Percentiles rank a stretch among this genome's conserved stretches.
Evolutionary conservation across 805 yeast genomes (phyloP).

Genomic region (Lipomyces orientalis): DNA sequence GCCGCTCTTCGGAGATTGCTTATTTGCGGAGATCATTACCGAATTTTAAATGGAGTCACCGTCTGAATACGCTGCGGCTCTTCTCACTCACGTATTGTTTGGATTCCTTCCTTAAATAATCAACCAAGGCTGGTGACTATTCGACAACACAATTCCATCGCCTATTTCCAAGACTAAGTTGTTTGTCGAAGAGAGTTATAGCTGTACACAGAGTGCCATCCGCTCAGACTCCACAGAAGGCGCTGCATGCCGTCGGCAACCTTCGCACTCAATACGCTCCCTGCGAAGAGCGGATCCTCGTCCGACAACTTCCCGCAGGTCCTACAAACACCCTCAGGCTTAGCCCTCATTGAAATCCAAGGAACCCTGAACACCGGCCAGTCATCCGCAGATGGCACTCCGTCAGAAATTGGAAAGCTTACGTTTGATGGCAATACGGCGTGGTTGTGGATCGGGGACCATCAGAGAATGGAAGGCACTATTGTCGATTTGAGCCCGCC

Average conservation of each 20-base stretch:
- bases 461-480: conserved; percentile 37
- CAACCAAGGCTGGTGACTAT: no score
- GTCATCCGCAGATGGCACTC: background rate
- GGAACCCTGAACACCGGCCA: conserved; percentile 31
- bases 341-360: conserved; percentile 38
- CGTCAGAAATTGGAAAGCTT: conserved; percentile 32
- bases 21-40: background rate
- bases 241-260: conserved; percentile 28
- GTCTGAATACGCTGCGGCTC: background rate
- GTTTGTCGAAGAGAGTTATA: background rate
- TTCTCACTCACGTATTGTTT: background rate
- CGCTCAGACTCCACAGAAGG: background rate
- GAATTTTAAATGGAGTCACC: background rate
- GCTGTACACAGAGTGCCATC: background rate
- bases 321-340: conserved; percentile 37
- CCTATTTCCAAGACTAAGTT: background rate
- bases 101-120: no score
- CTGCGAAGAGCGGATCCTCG: conserved; percentile 7
- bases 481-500: conserved; percentile 35
- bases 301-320: conserved; percentile 17
- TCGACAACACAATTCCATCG: background rate
- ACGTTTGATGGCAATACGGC: conserved; percentile 24
- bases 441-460: conserved; percentile 36
- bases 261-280: conserved; percentile 16
- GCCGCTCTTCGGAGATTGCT: background rate